Evolutionary conservation across 768 basidiomycete species (phyloP), one percentile per base, ranked within the genome.

Genomic region (Kwoniella europaea): DNA sequence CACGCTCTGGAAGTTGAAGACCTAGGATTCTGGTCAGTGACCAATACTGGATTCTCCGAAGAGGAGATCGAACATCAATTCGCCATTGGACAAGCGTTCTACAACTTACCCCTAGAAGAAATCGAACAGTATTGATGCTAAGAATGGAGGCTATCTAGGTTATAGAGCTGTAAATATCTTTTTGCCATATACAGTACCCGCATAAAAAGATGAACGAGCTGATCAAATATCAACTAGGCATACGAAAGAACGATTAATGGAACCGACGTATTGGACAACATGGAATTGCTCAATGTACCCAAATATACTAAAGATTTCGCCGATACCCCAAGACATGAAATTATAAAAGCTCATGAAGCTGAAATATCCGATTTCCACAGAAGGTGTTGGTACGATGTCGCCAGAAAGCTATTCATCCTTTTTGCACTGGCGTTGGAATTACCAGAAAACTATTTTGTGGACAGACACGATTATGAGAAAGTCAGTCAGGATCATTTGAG

Each of bases 401-500:
- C 79, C 15, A 67, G 77, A 15, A 81, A 76, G 41, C 76, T 85
- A 9, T 79, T 84, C 65, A 72, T 82, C 24, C 75, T 85, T 10
- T 76, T 85, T 58, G 75, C 77, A 10, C 56, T 78, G 35, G 75
- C 74, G 13, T 64, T 78, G 27, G 77, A 78, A 53, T 67, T 78
- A 41, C 70, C 75, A 12, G 77, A 78, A 58, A 72, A 76, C 67
- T 78, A 78, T 60, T 74, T 78, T 63, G 75, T 78, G 7, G 69
- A 78, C 22, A 62, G 68, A 52, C 77, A 78, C 54, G 68, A 69
- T 29, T 76, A 78, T 64, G 81, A 84, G 50, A 54, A 74, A 50
- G 75, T 80, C 5, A 80, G 78, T 52, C 82, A 84, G 60, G 84
- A 85, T 67, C 83, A 85, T 65, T 74, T 87, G 6, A 85, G 89